phyloP scores from a whole-genome alignment of 805 yeast species.

The Candida anglica region DNA sequence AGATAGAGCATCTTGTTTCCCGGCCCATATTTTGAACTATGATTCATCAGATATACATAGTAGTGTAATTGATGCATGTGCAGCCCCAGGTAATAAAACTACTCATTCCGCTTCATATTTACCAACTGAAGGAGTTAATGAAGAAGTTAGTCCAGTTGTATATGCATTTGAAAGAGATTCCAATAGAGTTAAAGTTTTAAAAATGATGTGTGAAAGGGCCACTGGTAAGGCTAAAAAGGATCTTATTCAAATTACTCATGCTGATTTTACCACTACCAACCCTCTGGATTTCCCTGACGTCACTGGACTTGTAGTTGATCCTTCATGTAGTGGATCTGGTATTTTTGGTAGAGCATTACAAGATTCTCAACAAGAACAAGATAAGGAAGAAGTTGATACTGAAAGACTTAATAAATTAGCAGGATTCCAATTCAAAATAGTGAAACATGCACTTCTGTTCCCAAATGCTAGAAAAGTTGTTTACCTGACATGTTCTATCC shows the following conservation, averaged over 20 bases:
- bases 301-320: constrained; percentile 86
- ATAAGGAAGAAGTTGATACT: constrained; percentile 44
- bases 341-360: constrained; percentile 85
- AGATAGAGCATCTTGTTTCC: constrained; percentile 96
- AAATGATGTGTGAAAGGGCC: constrained; percentile 77
- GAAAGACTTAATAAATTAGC: constrained; percentile 70
- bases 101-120: constrained; percentile 81
- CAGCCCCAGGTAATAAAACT: constrained; percentile 98
- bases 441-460: constrained; percentile 82
- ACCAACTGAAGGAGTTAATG: constrained; percentile 15
- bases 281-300: constrained; percentile 61
- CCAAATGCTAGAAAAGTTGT: constrained; percentile 77
- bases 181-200: constrained; percentile 63
- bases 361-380: constrained; percentile 37
- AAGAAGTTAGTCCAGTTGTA: constrained; percentile 32
- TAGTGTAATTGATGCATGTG: constrained; percentile 83
- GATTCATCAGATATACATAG: constrained; percentile 51
- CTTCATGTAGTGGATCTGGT: constrained; percentile 97
- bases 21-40: constrained; percentile 69
- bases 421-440: constrained; percentile 82
- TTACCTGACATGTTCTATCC: constrained; percentile 94
- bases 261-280: constrained; percentile 62
- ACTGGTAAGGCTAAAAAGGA: constrained; percentile 21
- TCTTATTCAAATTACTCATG: constrained; percentile 47
- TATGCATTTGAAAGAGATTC: constrained; percentile 87